Conservation (phyloP, 2,329 filamentous ascomycete species). For the Byssochlamys sp. region DNA sequence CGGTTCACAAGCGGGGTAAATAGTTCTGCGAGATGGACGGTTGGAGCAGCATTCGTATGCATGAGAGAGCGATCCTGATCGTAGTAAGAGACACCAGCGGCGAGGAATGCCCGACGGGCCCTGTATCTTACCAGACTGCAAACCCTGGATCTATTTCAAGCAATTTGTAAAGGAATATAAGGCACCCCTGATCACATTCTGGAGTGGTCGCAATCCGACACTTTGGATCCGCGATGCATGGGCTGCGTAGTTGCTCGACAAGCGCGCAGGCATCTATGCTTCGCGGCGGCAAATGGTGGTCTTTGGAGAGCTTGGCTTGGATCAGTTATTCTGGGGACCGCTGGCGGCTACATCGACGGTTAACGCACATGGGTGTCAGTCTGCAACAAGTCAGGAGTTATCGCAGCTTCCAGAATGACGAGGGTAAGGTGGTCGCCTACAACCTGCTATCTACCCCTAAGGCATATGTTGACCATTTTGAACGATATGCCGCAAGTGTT, state of each 20-base stretch:
- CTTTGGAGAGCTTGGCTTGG: conserved; percentile 20
- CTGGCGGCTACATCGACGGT: conserved; percentile 37
- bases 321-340: conserved; percentile 26
- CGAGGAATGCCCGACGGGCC: neutral
- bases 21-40: neutral
- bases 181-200: conserved; percentile 46
- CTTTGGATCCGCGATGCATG: conserved; percentile 21
- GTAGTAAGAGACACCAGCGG: neutral
- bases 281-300: conserved; percentile 20
- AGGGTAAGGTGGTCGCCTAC: conserved; percentile 46
- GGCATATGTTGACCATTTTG: conserved; percentile 30
- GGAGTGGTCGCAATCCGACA: conserved; percentile 39
- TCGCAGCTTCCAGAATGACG: conserved; percentile 48
- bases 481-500: conserved; percentile 33
- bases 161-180: conserved; percentile 42
- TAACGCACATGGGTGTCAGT: conserved; percentile 46
- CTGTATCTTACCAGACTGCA: conserved; percentile 39
- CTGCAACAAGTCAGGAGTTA: conserved; percentile 48
- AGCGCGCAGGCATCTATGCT: conserved; percentile 23
- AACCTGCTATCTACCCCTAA: conserved; percentile 25
- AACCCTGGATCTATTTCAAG: conserved; percentile 52
- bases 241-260: conserved; percentile 22
- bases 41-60: neutral
- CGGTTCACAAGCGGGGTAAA: neutral
- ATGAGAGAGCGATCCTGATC: neutral